Base-by-base conservation (phyloP, 192 early-diverging fungal species). In the Umbelopsis sp. region DNA sequence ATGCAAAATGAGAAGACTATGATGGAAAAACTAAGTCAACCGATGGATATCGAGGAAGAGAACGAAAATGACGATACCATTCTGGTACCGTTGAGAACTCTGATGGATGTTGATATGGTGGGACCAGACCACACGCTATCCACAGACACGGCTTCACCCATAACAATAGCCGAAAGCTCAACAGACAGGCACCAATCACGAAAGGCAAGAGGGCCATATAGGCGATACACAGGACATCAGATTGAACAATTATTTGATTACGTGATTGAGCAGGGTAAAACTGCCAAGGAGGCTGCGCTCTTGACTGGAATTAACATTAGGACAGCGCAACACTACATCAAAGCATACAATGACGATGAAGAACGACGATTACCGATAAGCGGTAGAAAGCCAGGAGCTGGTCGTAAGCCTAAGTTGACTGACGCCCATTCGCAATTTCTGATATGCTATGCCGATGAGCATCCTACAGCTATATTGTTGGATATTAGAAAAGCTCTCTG, bases 231-330 rank as follows among this genome's bases (percentile, higher is more conserved):
- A 14, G 59, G 31, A 38, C 59, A 65, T 65, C 59, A 73, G 45
- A 44, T 68, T 34, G 45, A 73, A 67, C 49, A 73, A 34, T 62
- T 73, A 1, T 44, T 73, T 67, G 71, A 73, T 25, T 47, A 66
- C 62, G 71, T 67, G 26, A 72, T 72, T 24, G 71, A 67, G 65
- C 34, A 67, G 65, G 65, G 65, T 29, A 66, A n/a, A n/a, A n/a
- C n/a, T n/a, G n/a, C n/a, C n/a, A n/a, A n/a, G n/a, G n/a, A n/a
- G n/a, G n/a, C n/a, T n/a, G n/a, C n/a, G n/a, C n/a, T n/a, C n/a
- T n/a, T n/a, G n/a, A n/a, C n/a, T n/a, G n/a, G n/a, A n/a, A n/a
- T n/a, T n/a, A n/a, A n/a, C n/a, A n/a, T n/a, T n/a, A n/a, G n/a
- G n/a, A n/a, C n/a, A n/a, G n/a, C n/a, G n/a, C n/a, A n/a, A n/a